phyloP scores from a whole-genome alignment of 306 rosid genomes.

The cucumber (Cucumis sativus) region Cucumber_9930_V3 NC_026655.2:16339501-16340000 shows the following conservation, averaged over 20 bases:
- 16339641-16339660: constrained; percentile 52
- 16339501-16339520: background rate
- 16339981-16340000: too few relatives aligned
- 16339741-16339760: constrained; percentile 57
- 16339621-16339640: constrained; percentile 90
- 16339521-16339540: background rate
- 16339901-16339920: background rate
- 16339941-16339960: background rate
- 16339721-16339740: constrained; percentile 61
- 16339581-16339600: constrained; percentile 69
- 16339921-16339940: background rate
- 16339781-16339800: constrained; percentile 65
- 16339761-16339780: constrained; percentile 74
- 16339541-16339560: background rate
- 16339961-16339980: background rate
- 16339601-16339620: constrained; percentile 64
- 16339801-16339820: background rate
- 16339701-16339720: constrained; percentile 64
- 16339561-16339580: constrained; percentile 78
- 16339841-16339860: background rate
- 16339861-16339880: background rate
- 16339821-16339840: background rate
- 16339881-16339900: background rate
- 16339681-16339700: constrained; percentile 82
- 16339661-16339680: constrained; percentile 71